Evolutionary conservation across 345 rosid species (phyloP).

Genomic region (Eucalyptus rudis): DNA sequence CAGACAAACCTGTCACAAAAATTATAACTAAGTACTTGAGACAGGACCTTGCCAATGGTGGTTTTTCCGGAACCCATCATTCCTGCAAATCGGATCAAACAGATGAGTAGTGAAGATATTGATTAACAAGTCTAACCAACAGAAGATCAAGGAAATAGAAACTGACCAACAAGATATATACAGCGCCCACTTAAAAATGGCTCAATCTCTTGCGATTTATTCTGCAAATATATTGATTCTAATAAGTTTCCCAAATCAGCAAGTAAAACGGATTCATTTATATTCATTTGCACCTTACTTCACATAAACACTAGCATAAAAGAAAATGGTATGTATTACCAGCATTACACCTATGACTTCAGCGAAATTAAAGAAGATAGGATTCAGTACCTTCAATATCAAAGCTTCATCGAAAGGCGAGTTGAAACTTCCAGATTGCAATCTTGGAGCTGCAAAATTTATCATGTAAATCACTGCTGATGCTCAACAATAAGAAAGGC

Average conservation of each 20-base stretch:
- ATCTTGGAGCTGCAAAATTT: conserved; percentile 32
- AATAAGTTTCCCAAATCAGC: not conserved
- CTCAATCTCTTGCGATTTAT: conserved; percentile 56
- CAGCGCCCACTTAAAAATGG: conserved; percentile 68
- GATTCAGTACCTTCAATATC: conserved; percentile 41
- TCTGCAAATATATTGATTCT: conserved; percentile 41
- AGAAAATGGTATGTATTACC: not conserved
- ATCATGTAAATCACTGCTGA: not conserved
- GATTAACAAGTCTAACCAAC: not conserved
- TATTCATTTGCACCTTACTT: not conserved
- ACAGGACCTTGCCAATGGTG: conserved; percentile 73
- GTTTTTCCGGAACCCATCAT: conserved; percentile 99
- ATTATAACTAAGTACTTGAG: conserved; percentile 57
- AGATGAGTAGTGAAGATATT: not conserved
- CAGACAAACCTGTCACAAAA: conserved; percentile 72
- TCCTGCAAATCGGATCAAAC: conserved; percentile 27
- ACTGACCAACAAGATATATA: conserved; percentile 93
- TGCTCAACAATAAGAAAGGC: not conserved
- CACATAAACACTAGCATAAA: not conserved
- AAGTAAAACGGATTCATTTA: not conserved
- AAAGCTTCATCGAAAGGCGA: conserved; percentile 35
- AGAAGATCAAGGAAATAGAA: not conserved
- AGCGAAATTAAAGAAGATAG: not conserved
- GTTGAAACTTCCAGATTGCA: conserved; percentile 34
- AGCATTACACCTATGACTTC: not conserved